A percentile compares a stretch with the other conserved stretches of the same genome.
Conservation (phyloP, 306 rosid species). For the Begonia loranthoides region DNA sequence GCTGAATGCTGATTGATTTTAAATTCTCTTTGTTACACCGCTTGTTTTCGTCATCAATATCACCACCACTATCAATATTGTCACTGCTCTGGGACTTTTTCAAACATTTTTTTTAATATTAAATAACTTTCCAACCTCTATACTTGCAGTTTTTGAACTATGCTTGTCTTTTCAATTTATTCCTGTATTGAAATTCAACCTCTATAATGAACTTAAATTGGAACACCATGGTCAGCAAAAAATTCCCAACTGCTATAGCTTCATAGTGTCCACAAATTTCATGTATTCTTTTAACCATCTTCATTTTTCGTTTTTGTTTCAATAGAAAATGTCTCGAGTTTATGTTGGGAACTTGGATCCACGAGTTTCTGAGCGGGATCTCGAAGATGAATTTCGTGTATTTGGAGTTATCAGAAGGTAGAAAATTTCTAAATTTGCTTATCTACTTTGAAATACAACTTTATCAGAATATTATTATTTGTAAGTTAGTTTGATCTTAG, state of each 20-base stretch:
- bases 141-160: not conserved
- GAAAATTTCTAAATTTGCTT: not conserved
- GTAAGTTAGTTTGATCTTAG: no score
- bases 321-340: constrained; percentile 71
- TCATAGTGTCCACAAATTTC: no score
- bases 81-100: not conserved
- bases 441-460: not conserved
- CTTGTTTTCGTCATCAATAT: no score
- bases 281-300: no score
- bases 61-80: no score
- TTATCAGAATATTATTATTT: not conserved
- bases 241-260: no score
- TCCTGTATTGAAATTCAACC: not conserved
- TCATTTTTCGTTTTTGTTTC: constrained; percentile 19
- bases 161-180: not conserved
- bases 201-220: no score
- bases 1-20: no score
- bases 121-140: not conserved
- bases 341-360: constrained; percentile 94
- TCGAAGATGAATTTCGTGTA: constrained; percentile 89
- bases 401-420: constrained; percentile 95
- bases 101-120: not conserved
- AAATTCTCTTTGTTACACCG: no score
- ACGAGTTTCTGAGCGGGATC: constrained; percentile 84
- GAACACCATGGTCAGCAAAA: no score